Percentiles rank a stretch among this genome's conserved stretches.
Evolutionary conservation across 2,329 filamentous ascomycete species (phyloP).

Genomic region (Alternaria panax): DNA sequence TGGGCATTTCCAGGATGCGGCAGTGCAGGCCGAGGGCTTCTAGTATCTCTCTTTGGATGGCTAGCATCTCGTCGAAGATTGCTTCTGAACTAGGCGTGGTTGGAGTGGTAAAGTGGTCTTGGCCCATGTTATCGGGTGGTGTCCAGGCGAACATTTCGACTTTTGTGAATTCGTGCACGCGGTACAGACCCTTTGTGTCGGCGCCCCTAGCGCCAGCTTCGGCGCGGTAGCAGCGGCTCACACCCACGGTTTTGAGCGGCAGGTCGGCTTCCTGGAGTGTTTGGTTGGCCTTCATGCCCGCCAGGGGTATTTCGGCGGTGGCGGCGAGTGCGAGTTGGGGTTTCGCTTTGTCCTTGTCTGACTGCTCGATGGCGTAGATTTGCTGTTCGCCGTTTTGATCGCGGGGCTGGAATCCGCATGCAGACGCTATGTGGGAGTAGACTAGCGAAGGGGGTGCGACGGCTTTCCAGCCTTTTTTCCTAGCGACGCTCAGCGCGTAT

Average conservation of each 20-base stretch:
- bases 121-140: conserved; percentile 57
- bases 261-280: conserved; percentile 70
- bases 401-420: conserved; percentile 93
- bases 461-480: conserved; percentile 76
- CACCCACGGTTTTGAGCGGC: conserved; percentile 80
- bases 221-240: conserved; percentile 92
- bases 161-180: conserved; percentile 98
- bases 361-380: conserved; percentile 80
- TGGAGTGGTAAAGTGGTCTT: conserved; percentile 43
- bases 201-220: conserved; percentile 90
- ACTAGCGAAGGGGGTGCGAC: conserved; percentile 89
- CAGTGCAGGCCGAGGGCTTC: conserved; percentile 79
- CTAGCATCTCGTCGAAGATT: conserved; percentile 84
- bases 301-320: conserved; percentile 93
- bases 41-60: conserved; percentile 86
- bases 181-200: conserved; percentile 92
- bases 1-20: conserved; percentile 92
- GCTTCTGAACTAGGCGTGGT: conserved; percentile 56
- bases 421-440: conserved; percentile 86
- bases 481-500: conserved; percentile 79
- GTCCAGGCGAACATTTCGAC: conserved; percentile 98
- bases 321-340: conserved; percentile 80
- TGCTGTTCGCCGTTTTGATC: conserved; percentile 92
- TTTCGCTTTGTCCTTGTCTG: conserved; percentile 64
- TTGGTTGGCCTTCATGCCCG: conserved; percentile 83